phyloP scores from a whole-genome alignment of 306 rosid species.

The Prunus padus region DNA sequence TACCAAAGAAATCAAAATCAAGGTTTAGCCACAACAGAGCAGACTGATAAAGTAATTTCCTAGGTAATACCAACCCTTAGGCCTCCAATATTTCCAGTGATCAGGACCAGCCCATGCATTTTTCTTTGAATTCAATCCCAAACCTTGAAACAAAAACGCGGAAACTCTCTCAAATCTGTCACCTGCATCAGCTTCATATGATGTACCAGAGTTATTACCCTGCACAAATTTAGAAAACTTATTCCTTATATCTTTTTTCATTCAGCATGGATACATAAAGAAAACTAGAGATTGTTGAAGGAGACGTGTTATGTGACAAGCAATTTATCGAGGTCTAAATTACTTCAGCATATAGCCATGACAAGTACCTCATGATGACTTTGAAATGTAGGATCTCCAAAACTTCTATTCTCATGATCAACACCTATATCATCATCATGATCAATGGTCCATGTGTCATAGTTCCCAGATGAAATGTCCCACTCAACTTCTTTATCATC shows the following conservation, averaged over 20 bases:
- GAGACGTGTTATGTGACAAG: not conserved
- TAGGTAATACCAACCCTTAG: constrained; percentile 11
- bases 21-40: constrained; percentile 5
- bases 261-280: not conserved
- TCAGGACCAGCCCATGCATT: constrained; percentile 34
- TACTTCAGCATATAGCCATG: not conserved
- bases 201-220: constrained; percentile 10
- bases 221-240: constrained; percentile 5
- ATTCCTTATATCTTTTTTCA: not conserved
- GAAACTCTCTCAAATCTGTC: constrained; percentile 21
- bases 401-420: constrained; percentile 5
- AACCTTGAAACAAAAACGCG: constrained; percentile 16
- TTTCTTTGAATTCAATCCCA: constrained; percentile 13
- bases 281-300: not conserved
- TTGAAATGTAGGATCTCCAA: constrained; percentile 15
- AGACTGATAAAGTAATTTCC: not conserved
- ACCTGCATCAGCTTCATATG: constrained; percentile 6
- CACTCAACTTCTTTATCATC: constrained; percentile 1
- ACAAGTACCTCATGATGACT: constrained; percentile 1
- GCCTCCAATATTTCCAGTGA: constrained; percentile 30
- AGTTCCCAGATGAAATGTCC: not conserved
- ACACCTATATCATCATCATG: not conserved
- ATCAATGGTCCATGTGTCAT: not conserved
- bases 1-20: not conserved
- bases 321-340: not conserved